phyloP scores from a whole-genome alignment of 305 asterid species.

The Coffea humblotiana region DNA sequence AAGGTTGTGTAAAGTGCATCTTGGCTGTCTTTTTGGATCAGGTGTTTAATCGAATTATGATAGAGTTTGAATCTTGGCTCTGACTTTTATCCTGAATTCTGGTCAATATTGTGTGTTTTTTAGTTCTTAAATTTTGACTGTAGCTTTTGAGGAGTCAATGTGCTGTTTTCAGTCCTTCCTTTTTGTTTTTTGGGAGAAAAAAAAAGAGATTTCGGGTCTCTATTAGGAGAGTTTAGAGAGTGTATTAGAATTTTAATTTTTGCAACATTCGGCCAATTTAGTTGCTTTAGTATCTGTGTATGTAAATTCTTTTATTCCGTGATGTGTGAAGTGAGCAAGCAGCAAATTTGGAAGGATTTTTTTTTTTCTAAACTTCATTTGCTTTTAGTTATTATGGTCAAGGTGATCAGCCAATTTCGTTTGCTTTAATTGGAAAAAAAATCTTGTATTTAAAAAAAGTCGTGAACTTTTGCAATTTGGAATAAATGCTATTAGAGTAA shows the following conservation, averaged over 20 bases:
- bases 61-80: constrained; percentile 20
- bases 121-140: neutral
- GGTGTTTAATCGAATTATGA: constrained; percentile 8
- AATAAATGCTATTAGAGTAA: neutral
- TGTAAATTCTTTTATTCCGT: constrained; percentile 22
- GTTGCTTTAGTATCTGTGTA: constrained; percentile 5
- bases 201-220: constrained; percentile 1
- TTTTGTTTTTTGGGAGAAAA: neutral
- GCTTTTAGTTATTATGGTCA: neutral
- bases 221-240: neutral
- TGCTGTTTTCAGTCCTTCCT: neutral
- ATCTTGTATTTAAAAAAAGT: neutral
- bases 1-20: constrained; percentile 14
- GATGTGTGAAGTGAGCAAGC: neutral
- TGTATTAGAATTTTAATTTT: neutral
- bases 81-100: constrained; percentile 6
- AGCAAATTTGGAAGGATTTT: neutral
- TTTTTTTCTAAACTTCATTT: neutral
- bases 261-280: neutral
- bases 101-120: neutral
- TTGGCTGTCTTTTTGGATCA: constrained; percentile 22
- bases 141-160: constrained; percentile 1
- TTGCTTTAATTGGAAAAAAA: neutral
- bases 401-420: constrained; percentile 11
- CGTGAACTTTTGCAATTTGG: neutral